Evolutionary conservation across 2,329 filamentous ascomycete genomes (phyloP), one percentile per base, ranked within the genome.

Genomic region (Stromatinia cepivora): DNA sequence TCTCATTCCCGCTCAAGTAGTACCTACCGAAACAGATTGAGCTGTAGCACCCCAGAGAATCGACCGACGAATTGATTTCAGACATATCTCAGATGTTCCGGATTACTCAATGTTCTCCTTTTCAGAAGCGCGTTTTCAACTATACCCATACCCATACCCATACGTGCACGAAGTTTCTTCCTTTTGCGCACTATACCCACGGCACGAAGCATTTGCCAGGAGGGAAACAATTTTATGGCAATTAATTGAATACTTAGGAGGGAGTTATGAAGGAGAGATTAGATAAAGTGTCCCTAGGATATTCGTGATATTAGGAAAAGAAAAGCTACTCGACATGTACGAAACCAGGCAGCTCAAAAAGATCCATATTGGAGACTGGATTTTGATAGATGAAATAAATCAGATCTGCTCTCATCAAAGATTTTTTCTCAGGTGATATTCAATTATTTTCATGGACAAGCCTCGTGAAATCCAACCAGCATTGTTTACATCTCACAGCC

Each of bases 401-500:
- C 36, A 17, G 9, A 59, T 31, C 25, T 59, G 22, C 25, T 15
- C 42, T 46, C 58, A 5, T 13, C 56, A 45, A 17, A 59, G 15
- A n/a, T 28, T 59, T 57, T 39, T 45, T 34, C 45, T 34, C 42
- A n/a, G 58, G 7, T 61, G 58, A n/a, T 61, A 17, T 34, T 46
- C 7, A 48, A 34, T 28, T 4, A 22, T 15, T 34, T 61, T n/a
- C 42, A 46, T 28, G 42, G 17, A 34, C 15, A 28, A 61, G 57
- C 39, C 42, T 61, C 17, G 11, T 61, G 57, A 22, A 46, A 61
- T 20, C 39, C 17, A 61, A 28, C 42, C 39, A 61, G 58, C 25
- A 42, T 61, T 61, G 57, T 61, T 61, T 46, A 61, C 42, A 31
- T n/a, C 39, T 39, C 61, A 50, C 61, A 64, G 61, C 61, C 61